Percentiles rank a stretch among this genome's conserved stretches.
Evolutionary conservation across 371 early-diverging fungal genomes (phyloP).

Genomic region (Batrachochytrium dendrobatidis): DNA sequence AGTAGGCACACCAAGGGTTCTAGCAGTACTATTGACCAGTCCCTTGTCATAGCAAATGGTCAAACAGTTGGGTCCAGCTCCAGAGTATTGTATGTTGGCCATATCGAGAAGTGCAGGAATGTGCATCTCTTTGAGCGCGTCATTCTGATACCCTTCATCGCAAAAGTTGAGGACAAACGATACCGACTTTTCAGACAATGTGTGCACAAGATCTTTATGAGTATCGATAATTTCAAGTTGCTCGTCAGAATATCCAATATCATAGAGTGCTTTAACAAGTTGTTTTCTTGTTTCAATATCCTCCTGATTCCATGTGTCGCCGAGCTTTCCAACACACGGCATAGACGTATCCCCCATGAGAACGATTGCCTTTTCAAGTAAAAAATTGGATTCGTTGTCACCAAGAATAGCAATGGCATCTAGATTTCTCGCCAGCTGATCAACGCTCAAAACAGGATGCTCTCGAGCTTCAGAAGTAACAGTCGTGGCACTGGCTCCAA

Average conservation of each 20-base stretch:
- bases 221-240: slow-evolving; percentile 23
- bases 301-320: slow-evolving; percentile 48
- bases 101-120: slow-evolving; percentile 46
- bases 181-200: neutral
- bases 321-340: slow-evolving; percentile 45
- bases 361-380: slow-evolving; percentile 27
- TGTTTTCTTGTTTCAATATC: slow-evolving; percentile 40
- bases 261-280: slow-evolving; percentile 28
- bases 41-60: slow-evolving; percentile 51
- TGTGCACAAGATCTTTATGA: slow-evolving; percentile 16
- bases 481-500: no score
- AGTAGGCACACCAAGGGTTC: slow-evolving; percentile 40
- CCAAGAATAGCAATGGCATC: no score
- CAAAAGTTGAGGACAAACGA: slow-evolving; percentile 48
- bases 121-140: slow-evolving; percentile 47
- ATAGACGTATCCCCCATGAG: slow-evolving; percentile 40
- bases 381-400: neutral
- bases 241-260: slow-evolving; percentile 23
- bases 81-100: slow-evolving; percentile 41
- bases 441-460: no score
- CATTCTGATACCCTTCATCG: slow-evolving; percentile 50
- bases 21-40: slow-evolving; percentile 44
- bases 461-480: neutral
- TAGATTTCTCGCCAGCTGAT: no score
- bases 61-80: slow-evolving; percentile 46